Evolutionary conservation across 495 filamentous ascomycete species (phyloP), one percentile per base, ranked within the genome.

Genomic region (Aspergillus homomorphus): DNA sequence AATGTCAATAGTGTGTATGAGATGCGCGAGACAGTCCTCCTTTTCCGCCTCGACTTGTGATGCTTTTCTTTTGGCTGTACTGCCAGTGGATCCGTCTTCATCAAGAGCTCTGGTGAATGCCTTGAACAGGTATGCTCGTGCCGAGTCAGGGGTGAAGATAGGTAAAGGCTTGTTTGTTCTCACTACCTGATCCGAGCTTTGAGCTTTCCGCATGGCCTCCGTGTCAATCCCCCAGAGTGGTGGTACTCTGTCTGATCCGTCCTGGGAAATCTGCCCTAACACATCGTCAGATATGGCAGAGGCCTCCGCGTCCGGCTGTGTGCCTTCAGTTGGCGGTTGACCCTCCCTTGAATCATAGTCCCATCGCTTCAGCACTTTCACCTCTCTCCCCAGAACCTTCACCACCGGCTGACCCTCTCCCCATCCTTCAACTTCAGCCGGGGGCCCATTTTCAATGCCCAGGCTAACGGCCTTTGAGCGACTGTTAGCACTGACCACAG

Each of bases 161-260:
- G 87, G 83, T 66, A 91, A 69, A 22, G 51, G 76, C 10, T 45
- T 65, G 6, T 56, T 26, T n/a, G 55, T 7, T 22, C 62, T 62
- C 12, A 21, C 22, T 0, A 4, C 19, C 6, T n/a, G 26, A 10
- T 61, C 72, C 15, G 19, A 49, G 18, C 49, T 5, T 55, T 77
- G 73, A 0, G 71, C 72, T 22, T 70, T 74, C 62, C 78, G 79
- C 60, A 85, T 75, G 3, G 83, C 79, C 65, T 92, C 89, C 3
- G 90, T 72, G 71, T 95, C 90, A 51, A 95, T 69, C 19, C 87
- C 90, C 90, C 90, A 94, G 1, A 93, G 72, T 15, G 88, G 73
- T 5, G 81, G 81, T 59, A 59, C 62, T 28, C 38, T 42, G 6
- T 64, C 53, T 8, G 58, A 30, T 23, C 61, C 64, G 22, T 56